phyloP scores from a whole-genome alignment of 202 grass and related monocot species.

The Digitaria exilis region DNA sequence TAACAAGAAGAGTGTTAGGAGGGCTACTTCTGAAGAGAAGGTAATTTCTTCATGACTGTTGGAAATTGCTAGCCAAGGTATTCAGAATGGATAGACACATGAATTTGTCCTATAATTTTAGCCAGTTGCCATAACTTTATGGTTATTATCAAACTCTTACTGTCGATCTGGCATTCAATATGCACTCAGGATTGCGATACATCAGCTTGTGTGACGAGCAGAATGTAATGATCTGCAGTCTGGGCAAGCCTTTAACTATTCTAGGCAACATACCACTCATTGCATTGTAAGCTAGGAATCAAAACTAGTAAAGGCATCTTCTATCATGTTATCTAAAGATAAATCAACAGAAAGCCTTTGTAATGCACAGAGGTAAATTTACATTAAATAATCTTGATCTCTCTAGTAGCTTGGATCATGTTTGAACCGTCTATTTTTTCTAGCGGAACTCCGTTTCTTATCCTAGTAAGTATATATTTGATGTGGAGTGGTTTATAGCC shows the following conservation, averaged over 20 bases:
- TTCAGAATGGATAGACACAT: background rate
- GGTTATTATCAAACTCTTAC: background rate
- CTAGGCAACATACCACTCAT: background rate
- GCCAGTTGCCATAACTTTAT: conserved; percentile 13
- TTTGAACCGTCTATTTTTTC: background rate
- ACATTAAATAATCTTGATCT: background rate
- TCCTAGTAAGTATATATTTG: background rate
- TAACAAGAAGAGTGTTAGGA: conserved; percentile 64
- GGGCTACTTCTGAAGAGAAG: conserved; percentile 78
- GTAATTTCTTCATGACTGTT: conserved; percentile 33
- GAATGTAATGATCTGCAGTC: background rate
- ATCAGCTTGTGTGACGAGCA: background rate
- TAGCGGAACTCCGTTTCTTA: background rate
- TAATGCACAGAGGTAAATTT: background rate
- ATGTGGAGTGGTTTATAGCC: background rate
- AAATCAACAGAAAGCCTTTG: background rate
- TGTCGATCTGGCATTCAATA: background rate
- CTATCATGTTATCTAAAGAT: background rate
- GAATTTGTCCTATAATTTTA: background rate
- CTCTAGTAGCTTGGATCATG: background rate
- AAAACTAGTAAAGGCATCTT: background rate
- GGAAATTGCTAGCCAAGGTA: background rate
- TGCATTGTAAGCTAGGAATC: background rate
- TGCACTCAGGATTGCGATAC: background rate
- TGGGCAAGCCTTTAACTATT: background rate